Base-by-base conservation (phyloP, 331 rosid species). In the Erythrophleum ivorense region DNA sequence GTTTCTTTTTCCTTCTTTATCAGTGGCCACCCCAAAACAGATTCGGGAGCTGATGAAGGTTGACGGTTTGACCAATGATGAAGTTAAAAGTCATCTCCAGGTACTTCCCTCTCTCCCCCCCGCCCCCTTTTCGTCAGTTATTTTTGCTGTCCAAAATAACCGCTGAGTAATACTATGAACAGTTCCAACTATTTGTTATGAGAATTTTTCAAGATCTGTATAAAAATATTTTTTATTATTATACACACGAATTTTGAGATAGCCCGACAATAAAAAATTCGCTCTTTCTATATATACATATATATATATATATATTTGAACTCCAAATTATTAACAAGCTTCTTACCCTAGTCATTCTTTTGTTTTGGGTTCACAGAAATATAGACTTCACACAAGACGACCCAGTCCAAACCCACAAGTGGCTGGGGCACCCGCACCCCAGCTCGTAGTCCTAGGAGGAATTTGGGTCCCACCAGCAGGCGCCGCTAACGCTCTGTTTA, bases 1-100 rank as follows among this genome's bases (percentile, higher is more conserved):
- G 14, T 18, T 46, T 16, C 50, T 78, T 63, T 65, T 50, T 14
- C 53, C 5, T 40, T 38, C n/a, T 63, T 72, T n/a, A 59, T 77
- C 88, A 96, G 99, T 90, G 76, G 99, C 99, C 45, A 96, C 99
- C 6, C 99, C 99, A 74, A 96, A 96, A 68, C 99, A 96, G 82
- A 96, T 96, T 40, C 92, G 99, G 83, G 99, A 96, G 85, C 86
- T 94, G 89, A 96, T 96, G 99, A 96, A 96, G 86, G 97, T 96
- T 79, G 99, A 96, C 48, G 99, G 99, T 84, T 90, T 96, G 94
- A 96, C 99, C 88, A 96, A 96, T 77, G 99, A 96, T 88, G 99
- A 96, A 86, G 99, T 96, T 64, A 96, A 96, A 96, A 96, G 99
- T 85, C 99, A 96, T 92, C 83, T 96, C 76, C 99, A 96, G 98